Evolutionary conservation across 1,139 yeast species (phyloP), one percentile per base, ranked within the genome.

Genomic region (Sugiyamaella grinbergsii): DNA sequence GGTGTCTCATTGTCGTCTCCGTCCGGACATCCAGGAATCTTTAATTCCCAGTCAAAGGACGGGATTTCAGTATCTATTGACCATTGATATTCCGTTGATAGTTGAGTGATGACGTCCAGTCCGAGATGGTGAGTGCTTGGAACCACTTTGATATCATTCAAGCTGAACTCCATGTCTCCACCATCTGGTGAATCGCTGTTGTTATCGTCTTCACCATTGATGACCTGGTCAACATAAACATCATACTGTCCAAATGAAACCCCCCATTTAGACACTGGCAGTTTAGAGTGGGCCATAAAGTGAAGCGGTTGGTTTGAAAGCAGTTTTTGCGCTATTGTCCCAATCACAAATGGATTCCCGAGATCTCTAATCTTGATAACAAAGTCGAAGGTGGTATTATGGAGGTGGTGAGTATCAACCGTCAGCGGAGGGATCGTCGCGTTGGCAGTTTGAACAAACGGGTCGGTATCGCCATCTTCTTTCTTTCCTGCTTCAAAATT

Each of bases 361-460:
- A 63, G 61, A 18, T 59, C 61, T 18, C 56, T 57, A 38, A 63
- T 44, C 18, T 52, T 53, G n/a, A 58, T 55, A 20, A 59, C 51
- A 43, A 58, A 47, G 44, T 60, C 58, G 40, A 63, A 54, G 7
- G 37, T 38, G 5, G 65, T 61, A n/a, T 49, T 42, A 10, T 49
- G 53, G 10, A 53, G 56, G 10, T 60, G 50, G 5, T 53, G 50
- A 5, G 57, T 50, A 29, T 51, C 52, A 4, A 61, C 54, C 1
- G 42, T 51, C 50, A 62, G 45, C 8, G 55, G 41, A 3, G 66
- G 66, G 18, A 61, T 33, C 8, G 52, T 47, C 1, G 62, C 63
- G 33, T 54, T 59, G 5, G 58, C 63, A 2, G 63, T 56, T 28
- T 53, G 53, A 4, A 44, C 50, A 31, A 29, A 41, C 11, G 36